Evolutionary conservation across 805 yeast species (phyloP).

Genomic region (Ogataea kodamae): DNA sequence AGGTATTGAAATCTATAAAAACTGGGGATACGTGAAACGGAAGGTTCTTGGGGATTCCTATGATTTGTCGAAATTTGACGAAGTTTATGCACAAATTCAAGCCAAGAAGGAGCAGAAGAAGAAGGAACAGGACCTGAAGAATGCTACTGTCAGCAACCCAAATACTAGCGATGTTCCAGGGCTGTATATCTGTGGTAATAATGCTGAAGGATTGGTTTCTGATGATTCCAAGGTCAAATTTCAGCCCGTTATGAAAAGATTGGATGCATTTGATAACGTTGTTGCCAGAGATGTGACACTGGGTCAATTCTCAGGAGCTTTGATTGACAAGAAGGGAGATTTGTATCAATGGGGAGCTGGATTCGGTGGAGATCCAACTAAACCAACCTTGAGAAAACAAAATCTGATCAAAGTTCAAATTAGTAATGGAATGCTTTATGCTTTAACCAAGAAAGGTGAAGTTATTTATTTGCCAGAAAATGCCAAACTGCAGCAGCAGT

Average conservation of each 20-base stretch:
- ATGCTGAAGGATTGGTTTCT: constrained; percentile 36
- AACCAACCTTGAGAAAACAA: constrained; percentile 44
- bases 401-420: constrained; percentile 41
- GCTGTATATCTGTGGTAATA: constrained; percentile 62
- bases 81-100: constrained; percentile 34
- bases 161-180: constrained; percentile 49
- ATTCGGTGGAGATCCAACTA: constrained; percentile 24
- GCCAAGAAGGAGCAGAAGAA: constrained; percentile 20
- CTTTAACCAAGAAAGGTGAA: constrained; percentile 46
- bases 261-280: constrained; percentile 61
- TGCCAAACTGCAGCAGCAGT: constrained; percentile 18
- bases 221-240: constrained; percentile 26
- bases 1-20: constrained; percentile 37
- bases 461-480: constrained; percentile 35
- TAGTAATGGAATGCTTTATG: constrained; percentile 55
- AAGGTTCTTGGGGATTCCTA: constrained; percentile 31
- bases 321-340: constrained; percentile 67
- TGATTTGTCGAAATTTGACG: constrained; percentile 37
- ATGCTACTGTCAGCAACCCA: constrained; percentile 31
- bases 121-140: constrained; percentile 17
- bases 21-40: constrained; percentile 40
- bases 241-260: constrained; percentile 54
- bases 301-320: constrained; percentile 46
- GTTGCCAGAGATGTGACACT: constrained; percentile 55
- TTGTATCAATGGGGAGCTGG: constrained; percentile 69